Percentiles rank a stretch among this genome's conserved stretches.
These are phyloP conservation scores for Starmerella cellae DNA, from an alignment of 805 yeast species.

Conservation along the genomic window DNA sequence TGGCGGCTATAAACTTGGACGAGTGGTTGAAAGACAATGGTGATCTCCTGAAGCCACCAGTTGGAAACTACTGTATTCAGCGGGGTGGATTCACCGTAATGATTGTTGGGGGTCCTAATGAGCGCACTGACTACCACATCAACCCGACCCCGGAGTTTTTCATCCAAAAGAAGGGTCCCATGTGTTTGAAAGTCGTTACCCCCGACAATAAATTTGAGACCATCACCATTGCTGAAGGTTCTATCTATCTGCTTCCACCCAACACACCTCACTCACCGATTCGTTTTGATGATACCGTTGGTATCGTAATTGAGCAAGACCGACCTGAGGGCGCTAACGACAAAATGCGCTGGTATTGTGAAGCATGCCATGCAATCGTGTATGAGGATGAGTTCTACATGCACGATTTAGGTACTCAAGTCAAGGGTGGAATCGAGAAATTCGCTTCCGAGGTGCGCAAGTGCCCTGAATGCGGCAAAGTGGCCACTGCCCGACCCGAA, in stretches of 20 bases:
- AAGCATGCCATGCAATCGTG: conserved; percentile 48
- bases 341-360: conserved; percentile 78
- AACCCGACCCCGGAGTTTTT: conserved; percentile 94
- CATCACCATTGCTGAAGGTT: conserved; percentile 67
- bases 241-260: conserved; percentile 73
- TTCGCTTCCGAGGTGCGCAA: conserved; percentile 57
- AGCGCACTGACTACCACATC: conserved; percentile 81
- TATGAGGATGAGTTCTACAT: conserved; percentile 63
- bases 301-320: conserved; percentile 85
- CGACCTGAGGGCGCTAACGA: conserved; percentile 63
- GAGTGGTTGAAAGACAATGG: conserved; percentile 71
- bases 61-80: conserved; percentile 79
- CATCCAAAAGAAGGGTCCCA: conserved; percentile 71
- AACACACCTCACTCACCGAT: conserved; percentile 85
- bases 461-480: conserved; percentile 59
- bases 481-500: conserved; percentile 20
- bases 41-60: conserved; percentile 76
- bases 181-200: conserved; percentile 65
- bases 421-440: conserved; percentile 61
- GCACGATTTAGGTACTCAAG: conserved; percentile 77
- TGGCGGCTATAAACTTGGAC: conserved; percentile 55
- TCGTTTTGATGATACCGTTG: conserved; percentile 71
- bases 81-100: conserved; percentile 86
- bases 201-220: conserved; percentile 66
- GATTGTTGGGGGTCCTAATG: conserved; percentile 95